Conservation (phyloP, 805 yeast species). For the Metschnikowia orientalis region DNA sequence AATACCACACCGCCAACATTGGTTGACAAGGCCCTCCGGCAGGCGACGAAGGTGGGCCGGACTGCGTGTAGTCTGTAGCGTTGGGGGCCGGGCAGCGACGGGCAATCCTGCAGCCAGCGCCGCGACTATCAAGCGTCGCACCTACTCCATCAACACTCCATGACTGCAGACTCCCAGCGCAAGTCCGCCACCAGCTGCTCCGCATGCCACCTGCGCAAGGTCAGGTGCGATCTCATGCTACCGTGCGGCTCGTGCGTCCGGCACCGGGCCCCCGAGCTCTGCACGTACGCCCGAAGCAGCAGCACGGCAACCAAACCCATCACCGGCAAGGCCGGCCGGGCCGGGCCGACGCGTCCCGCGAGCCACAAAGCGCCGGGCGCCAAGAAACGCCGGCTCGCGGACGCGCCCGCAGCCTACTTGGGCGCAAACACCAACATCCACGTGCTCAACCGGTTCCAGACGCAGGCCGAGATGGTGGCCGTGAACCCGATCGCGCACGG, state of each 20-base stretch:
- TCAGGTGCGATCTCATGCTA: constrained; percentile 14
- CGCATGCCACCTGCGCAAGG: constrained; percentile 15
- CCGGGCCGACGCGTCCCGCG: neutral
- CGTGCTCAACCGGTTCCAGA: constrained; percentile 5
- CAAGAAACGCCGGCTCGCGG: neutral
- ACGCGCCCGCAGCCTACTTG: constrained; percentile 7
- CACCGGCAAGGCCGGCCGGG: neutral
- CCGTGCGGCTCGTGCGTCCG: constrained; percentile 17
- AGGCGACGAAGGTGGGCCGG: too few relatives aligned
- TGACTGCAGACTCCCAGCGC: constrained; percentile 3
- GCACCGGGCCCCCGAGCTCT: constrained; percentile 12
- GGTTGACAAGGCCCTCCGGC: too few relatives aligned
- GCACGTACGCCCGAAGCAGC: constrained; percentile 9
- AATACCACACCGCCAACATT: too few relatives aligned
- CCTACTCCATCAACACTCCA: constrained; percentile 2
- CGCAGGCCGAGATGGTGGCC: constrained; percentile 8
- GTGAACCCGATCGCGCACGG: constrained; percentile 13
- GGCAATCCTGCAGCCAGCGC: constrained; percentile 1
- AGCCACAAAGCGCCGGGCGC: neutral
- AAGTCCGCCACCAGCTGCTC: constrained; percentile 5
- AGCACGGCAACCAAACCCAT: neutral
- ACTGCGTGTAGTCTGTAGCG: too few relatives aligned
- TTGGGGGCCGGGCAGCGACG: too few relatives aligned
- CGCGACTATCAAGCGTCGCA: neutral
- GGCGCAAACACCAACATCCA: constrained; percentile 8